A percentile compares a stretch with the other conserved stretches of the same genome.
Conservation (phyloP, 1,284 basidiomycete species). For the Ustilago xerochloae region DNA sequence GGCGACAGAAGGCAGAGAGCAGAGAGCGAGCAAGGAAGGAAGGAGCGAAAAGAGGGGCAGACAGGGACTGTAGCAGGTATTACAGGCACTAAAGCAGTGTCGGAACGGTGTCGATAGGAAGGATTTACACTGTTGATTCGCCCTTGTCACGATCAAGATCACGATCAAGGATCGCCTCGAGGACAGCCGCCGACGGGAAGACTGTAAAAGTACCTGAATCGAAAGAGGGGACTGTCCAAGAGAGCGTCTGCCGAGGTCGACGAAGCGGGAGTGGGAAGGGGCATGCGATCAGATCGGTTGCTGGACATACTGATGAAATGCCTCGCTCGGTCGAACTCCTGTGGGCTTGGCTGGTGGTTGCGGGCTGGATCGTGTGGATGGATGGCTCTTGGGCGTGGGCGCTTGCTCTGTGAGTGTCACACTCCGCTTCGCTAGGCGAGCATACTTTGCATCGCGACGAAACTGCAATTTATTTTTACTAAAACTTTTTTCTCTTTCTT, state of each 20-base stretch:
- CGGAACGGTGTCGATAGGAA: not conserved
- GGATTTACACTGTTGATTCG: slow-evolving; percentile 1
- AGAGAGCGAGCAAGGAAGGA: not conserved
- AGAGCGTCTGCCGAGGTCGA: not conserved
- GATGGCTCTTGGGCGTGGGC: not conserved
- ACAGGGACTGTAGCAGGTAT: too few relatives aligned
- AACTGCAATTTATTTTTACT: not conserved
- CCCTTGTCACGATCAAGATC: not conserved
- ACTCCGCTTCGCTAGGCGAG: slow-evolving; percentile 2
- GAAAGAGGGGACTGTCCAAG: slow-evolving; percentile 13
- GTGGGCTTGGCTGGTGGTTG: too few relatives aligned
- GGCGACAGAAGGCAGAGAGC: slow-evolving; percentile 9
- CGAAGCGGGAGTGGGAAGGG: not conserved
- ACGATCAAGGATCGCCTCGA: not conserved
- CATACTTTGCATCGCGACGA: not conserved
- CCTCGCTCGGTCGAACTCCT: slow-evolving; percentile 25
- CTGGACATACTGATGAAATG: slow-evolving; percentile 1
- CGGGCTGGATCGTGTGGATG: slow-evolving; percentile 5
- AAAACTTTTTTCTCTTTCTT: not conserved
- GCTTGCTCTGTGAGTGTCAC: not conserved
- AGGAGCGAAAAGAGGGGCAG: not conserved
- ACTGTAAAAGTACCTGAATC: not conserved
- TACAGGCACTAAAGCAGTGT: slow-evolving; percentile 7
- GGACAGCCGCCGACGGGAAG: not conserved
- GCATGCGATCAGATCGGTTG: not conserved